Evolutionary conservation across 768 basidiomycete genomes (phyloP).

Genomic region (Podaxis rugospora): DNA sequence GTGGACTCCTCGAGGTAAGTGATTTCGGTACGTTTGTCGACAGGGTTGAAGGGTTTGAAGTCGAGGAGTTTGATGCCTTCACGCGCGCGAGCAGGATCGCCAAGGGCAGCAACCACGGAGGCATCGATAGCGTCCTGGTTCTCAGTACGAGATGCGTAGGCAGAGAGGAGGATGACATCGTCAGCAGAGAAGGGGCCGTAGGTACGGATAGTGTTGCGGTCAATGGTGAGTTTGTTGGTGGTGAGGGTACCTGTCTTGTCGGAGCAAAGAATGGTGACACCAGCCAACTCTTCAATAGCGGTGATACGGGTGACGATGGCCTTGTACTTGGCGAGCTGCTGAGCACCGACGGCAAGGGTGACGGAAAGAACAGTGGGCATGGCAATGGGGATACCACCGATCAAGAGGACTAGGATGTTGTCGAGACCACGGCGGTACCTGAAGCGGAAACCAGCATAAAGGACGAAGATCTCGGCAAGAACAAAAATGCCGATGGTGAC

Average conservation of each 20-base stretch:
- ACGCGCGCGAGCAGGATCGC: slow-evolving; percentile 69
- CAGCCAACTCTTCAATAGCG: slow-evolving; percentile 96
- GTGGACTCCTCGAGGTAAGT: slow-evolving; percentile 91
- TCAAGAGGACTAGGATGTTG: slow-evolving; percentile 97
- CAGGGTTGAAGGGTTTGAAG: slow-evolving; percentile 99
- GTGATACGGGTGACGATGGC: slow-evolving; percentile 99
- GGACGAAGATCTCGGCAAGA: slow-evolving; percentile 86
- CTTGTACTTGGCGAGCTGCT: slow-evolving; percentile 99
- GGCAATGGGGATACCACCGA: slow-evolving; percentile 99
- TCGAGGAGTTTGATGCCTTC: slow-evolving; percentile 93
- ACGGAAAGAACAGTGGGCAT: slow-evolving; percentile 99
- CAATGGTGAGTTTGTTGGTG: slow-evolving; percentile 99
- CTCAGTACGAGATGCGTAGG: slow-evolving; percentile 96
- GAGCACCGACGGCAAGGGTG: slow-evolving; percentile 97
- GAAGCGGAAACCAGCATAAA: slow-evolving; percentile 92
- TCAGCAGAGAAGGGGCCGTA: slow-evolving; percentile 86
- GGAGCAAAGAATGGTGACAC: slow-evolving; percentile 97
- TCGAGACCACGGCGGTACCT: slow-evolving; percentile 91
- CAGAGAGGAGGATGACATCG: slow-evolving; percentile 89
- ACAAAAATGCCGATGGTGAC: slow-evolving; percentile 96
- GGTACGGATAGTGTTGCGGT: slow-evolving; percentile 84
- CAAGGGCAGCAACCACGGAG: slow-evolving; percentile 79
- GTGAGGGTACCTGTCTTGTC: slow-evolving; percentile 99
- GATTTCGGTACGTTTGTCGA: slow-evolving; percentile 98
- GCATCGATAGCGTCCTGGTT: slow-evolving; percentile 98